Conservation (phyloP, 1,139 yeast genomes). For the Debaryomyces sp. region DNA sequence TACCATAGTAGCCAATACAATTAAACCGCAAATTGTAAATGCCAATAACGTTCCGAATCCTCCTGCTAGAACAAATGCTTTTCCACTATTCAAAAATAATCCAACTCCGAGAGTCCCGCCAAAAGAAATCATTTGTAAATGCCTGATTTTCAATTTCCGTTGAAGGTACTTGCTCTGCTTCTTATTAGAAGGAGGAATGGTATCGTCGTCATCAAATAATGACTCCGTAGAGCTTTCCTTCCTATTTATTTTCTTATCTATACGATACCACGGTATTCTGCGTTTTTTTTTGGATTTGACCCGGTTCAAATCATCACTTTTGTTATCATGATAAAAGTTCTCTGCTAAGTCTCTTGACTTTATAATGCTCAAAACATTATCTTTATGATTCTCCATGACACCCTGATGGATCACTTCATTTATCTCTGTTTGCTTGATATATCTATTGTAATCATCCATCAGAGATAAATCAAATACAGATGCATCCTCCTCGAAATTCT, state of each 20-base stretch:
- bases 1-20: conserved; percentile 69
- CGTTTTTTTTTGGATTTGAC: conserved; percentile 4
- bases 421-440: conserved; percentile 38
- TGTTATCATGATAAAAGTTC: conserved; percentile 29
- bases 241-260: conserved; percentile 13
- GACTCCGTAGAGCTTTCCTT: conserved; percentile 11
- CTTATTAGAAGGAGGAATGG: conserved; percentile 15
- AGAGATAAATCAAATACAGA: conserved; percentile 40
- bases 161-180: conserved; percentile 27
- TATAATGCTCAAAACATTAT: conserved; percentile 32
- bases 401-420: conserved; percentile 34
- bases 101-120: conserved; percentile 91
- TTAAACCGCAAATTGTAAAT: conserved; percentile 63
- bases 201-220: conserved; percentile 11
- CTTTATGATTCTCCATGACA: conserved; percentile 14
- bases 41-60: conserved; percentile 82
- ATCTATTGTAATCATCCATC: conserved; percentile 40
- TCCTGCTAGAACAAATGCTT: conserved; percentile 76
- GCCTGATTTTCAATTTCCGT: conserved; percentile 67
- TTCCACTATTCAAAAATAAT: conserved; percentile 72
- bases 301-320: conserved; percentile 3
- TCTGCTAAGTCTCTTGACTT: conserved; percentile 31
- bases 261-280: conserved; percentile 13
- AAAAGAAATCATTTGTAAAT: conserved; percentile 78
- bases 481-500: conserved; percentile 18